Percentiles rank a stretch among this genome's conserved stretches.
Evolutionary conservation across 345 rosid genomes (phyloP).

Genomic region (Rubroshorea leprosula): DNA sequence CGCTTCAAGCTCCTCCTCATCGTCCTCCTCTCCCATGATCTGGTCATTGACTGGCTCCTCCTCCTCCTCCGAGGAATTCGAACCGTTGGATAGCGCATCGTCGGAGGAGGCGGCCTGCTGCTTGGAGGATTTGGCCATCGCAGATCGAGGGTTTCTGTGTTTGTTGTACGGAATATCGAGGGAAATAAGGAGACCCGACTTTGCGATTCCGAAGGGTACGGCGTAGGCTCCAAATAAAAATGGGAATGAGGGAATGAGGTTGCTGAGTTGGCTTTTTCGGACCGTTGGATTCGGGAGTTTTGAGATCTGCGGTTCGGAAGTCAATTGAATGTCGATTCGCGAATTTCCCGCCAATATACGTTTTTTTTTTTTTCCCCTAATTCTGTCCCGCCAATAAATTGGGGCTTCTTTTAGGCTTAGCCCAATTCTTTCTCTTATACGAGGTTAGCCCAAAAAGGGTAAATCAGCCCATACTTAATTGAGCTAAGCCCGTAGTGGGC

Average conservation of each 20-base stretch:
- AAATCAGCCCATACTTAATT: no score
- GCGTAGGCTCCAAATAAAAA: background rate
- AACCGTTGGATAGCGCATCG: conserved; percentile 43
- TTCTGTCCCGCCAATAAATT: background rate
- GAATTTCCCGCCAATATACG: conserved; percentile 35
- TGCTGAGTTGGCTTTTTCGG: background rate
- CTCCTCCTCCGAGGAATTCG: conserved; percentile 59
- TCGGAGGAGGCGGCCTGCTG: conserved; percentile 72
- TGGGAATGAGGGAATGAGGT: no score
- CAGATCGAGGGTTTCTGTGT: conserved; percentile 51
- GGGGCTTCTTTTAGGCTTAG: background rate
- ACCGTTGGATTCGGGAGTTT: conserved; percentile 22
- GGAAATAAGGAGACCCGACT: conserved; percentile 5
- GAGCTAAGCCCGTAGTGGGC: no score
- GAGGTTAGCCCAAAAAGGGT: background rate
- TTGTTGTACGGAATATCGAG: conserved; percentile 3
- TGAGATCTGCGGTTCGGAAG: conserved; percentile 3
- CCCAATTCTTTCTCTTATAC: background rate
- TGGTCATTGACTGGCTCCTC: conserved; percentile 61
- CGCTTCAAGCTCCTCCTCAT: conserved; percentile 92
- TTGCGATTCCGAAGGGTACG: background rate
- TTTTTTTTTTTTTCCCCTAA: background rate
- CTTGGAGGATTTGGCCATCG: conserved; percentile 49
- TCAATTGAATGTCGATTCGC: background rate
- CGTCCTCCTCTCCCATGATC: conserved; percentile 60